Base-by-base conservation (phyloP, 768 basidiomycete species). In the Lentinula sp. region DNA sequence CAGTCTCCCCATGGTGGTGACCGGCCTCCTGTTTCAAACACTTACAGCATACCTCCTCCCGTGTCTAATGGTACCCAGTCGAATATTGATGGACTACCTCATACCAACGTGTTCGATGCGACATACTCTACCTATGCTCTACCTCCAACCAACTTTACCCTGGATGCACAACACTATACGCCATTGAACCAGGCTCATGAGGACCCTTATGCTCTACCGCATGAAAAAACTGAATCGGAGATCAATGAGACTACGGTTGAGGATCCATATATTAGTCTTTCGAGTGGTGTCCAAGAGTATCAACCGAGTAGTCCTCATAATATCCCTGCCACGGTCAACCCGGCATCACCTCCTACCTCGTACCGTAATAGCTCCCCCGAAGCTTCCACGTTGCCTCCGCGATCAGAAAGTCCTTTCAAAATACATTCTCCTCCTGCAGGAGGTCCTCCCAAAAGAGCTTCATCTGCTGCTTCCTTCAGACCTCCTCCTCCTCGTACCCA, bases 1-100 rank as follows among this genome's bases (percentile, higher is more conserved):
- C 45, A 39, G 41, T 61, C 64, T 61, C 64, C 64, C 20, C 63
- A 59, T 13, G 57, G 63, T 16, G 59, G 20, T 9, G 46, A 23
- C 20, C 46, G 20, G 20, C 46, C 61, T 36, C 54, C 64, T 59
- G 20, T 32, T 6, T 33, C 42, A 15, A 42, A 43, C 41, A 6
- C 15, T n/a, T 28, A 41, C 12, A 28, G 41, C 20, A 5, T 12
- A 6, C 39, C 28, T 6, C 15, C 55, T 33, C 10, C 13, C 20
- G 20, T 46, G 45, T 51, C 20, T 33, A 23, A 54, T 61, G 28
- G 28, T 43, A 4, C 42, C 12, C 43, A 28, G 9, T n/a, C 13
- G 18, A 43, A 12, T 5, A 42, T 42, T 32, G 41, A 28, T 32
- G 41, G 55, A 33, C 55, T 42, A 23, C 55, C 55, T 41, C 7